These are phyloP conservation scores for Poa annua DNA, from an alignment of 176 grass and related monocot species.

Conservation along the genomic window DNA sequence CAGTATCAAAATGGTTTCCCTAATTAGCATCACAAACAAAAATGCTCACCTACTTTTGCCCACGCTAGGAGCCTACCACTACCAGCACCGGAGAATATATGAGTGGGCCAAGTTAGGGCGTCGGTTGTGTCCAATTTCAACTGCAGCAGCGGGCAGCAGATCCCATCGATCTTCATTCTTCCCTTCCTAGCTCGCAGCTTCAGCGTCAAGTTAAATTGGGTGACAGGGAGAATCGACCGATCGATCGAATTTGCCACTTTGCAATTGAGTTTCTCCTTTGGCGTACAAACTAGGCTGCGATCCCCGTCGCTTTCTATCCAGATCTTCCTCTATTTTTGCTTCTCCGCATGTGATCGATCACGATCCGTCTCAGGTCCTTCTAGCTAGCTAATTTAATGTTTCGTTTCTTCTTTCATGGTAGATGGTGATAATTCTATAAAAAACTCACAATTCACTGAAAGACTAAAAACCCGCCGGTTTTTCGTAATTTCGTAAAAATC, in stretches of 20 bases:
- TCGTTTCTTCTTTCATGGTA: background rate
- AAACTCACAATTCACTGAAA: too few relatives aligned
- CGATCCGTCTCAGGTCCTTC: too few relatives aligned
- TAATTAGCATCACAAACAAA: background rate
- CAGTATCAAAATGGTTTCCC: background rate
- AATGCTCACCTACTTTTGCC: background rate
- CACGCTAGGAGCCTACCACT: background rate
- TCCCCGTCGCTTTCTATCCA: background rate
- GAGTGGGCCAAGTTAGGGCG: background rate
- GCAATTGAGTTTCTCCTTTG: background rate
- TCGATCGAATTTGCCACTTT: background rate
- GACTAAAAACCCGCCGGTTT: too few relatives aligned
- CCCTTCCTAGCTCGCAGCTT: background rate
- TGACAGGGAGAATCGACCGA: background rate
- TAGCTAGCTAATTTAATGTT: too few relatives aligned
- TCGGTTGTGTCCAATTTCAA: background rate
- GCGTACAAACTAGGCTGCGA: background rate
- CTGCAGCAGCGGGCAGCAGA: background rate
- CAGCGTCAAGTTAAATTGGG: background rate
- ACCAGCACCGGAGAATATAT: background rate
- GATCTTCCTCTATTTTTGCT: background rate
- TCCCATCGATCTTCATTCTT: background rate
- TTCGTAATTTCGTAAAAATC: too few relatives aligned
- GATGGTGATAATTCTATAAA: too few relatives aligned
- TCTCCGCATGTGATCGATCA: slow-evolving; percentile 1